Evolutionary conservation across 2,329 filamentous ascomycete genomes (phyloP), one percentile per base, ranked within the genome.

Genomic region (Aspergillus fructus): DNA sequence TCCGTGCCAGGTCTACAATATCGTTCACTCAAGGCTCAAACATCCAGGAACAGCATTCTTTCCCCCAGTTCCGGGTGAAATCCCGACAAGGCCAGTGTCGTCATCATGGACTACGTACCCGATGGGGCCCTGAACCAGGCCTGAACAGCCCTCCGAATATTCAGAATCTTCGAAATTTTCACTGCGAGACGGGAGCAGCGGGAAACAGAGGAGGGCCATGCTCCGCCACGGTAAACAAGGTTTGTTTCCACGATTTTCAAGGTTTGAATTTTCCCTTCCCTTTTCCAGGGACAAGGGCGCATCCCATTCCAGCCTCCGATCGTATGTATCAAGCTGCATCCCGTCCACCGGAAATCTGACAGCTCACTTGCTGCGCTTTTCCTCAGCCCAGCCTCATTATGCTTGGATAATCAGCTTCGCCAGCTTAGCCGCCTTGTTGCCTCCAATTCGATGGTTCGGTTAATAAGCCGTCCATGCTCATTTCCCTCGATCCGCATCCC

Each of bases 31-130:
- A 37, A n/a, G n/a, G 15, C n/a, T 37, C 15, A 37, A 37, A 7
- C 13, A 19, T 45, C 19, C 21, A 46, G 27, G 27, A 30, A 30
- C 27, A 30, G 27, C 37, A 42, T 27, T 34, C 40, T 47, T 13
- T 37, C 13, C 34, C 13, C 15, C 34, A 37, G 27, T 21, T 19
- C 40, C 11, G 15, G 12, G 15, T 17, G 4, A 9, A 17, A 5
- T 1, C 7, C 4, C 7, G 19, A 24, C 17, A 30, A 30, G 27
- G 27, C 27, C 27, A 30, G 27, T 21, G 41, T 43, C 41, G 48
- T 52, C 54, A 56, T 49, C 49, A 46, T 46, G 21, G 56, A 49
- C 56, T 48, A 56, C 57, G 57, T 56, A 59, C 23, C 48, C 41
- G 34, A 55, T 23, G 40, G 40, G 52, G 39, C 54, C 54, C 48